phyloP scores from a whole-genome alignment of 257 asterid species.

The Plantago major region DNA sequence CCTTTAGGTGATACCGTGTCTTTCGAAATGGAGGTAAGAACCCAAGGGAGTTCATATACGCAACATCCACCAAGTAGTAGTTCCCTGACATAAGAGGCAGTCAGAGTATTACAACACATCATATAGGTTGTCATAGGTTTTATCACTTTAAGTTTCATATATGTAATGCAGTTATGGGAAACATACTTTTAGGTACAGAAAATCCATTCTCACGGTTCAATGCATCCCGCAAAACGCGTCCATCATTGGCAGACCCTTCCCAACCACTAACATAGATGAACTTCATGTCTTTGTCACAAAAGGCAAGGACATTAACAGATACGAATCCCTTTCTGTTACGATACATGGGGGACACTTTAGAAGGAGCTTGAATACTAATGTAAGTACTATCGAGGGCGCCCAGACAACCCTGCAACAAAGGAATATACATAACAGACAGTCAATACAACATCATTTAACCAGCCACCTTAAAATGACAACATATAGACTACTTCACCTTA shows the following conservation, averaged over 20 bases:
- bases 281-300: not conserved
- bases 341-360: no score
- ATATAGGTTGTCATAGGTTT: not conserved
- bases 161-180: not conserved
- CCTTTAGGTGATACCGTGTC: not conserved
- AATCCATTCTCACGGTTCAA: not conserved
- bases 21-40: not conserved
- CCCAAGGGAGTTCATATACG: not conserved
- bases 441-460: no score
- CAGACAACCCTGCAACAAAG: no score
- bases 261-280: not conserved
- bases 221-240: not conserved
- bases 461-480: no score
- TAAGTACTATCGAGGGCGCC: no score
- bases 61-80: not conserved
- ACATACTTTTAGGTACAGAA: not conserved
- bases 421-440: no score
- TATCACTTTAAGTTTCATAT: not conserved
- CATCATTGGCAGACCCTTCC: not conserved
- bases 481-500: no score
- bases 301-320: not conserved
- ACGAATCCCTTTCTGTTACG: no score
- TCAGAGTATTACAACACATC: not conserved
- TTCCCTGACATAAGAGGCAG: not conserved
- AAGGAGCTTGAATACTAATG: no score